Percentiles rank a stretch among this genome's conserved stretches.
phyloP scores from a whole-genome alignment of 768 basidiomycete species.

The Serendipita sp. region DNA sequence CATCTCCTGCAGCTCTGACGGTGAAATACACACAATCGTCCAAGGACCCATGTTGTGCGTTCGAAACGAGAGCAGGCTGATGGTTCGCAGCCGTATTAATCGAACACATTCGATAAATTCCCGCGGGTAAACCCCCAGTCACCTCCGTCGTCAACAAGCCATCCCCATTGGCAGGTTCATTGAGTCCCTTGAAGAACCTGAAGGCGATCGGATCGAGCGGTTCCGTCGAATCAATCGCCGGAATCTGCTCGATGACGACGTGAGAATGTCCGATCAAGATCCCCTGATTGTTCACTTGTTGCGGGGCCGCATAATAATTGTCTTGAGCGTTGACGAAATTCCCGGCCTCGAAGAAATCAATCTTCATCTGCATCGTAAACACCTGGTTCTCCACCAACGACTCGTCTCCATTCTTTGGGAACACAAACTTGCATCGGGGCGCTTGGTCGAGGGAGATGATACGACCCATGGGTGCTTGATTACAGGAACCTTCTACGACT shows the following conservation, averaged over 20 bases:
- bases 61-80: constrained; percentile 37
- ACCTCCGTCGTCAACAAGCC: constrained; percentile 32
- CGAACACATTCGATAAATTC: constrained; percentile 41
- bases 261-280: constrained; percentile 43
- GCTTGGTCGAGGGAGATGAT: constrained; percentile 3
- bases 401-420: constrained; percentile 3
- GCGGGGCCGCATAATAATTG: constrained; percentile 43
- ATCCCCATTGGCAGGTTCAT: constrained; percentile 10
- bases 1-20: neutral
- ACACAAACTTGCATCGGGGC: constrained; percentile 5
- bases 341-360: constrained; percentile 32
- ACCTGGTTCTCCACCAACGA: neutral
- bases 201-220: constrained; percentile 34
- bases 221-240: constrained; percentile 28
- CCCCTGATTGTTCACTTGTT: constrained; percentile 34
- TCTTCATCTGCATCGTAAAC: constrained; percentile 27
- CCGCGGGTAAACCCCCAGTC: constrained; percentile 37
- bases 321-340: constrained; percentile 40
- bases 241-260: constrained; percentile 36
- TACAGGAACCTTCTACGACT: neutral
- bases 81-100: constrained; percentile 46
- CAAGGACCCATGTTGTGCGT: constrained; percentile 44
- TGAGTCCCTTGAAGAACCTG: constrained; percentile 34
- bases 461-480: constrained; percentile 5
- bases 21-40: constrained; percentile 41